A percentile compares a stretch with the other conserved stretches of the same genome.
These are phyloP conservation scores for Alternaria infectoria DNA, from an alignment of 2,329 filamentous ascomycete genomes.

Conservation along the genomic window DNA sequence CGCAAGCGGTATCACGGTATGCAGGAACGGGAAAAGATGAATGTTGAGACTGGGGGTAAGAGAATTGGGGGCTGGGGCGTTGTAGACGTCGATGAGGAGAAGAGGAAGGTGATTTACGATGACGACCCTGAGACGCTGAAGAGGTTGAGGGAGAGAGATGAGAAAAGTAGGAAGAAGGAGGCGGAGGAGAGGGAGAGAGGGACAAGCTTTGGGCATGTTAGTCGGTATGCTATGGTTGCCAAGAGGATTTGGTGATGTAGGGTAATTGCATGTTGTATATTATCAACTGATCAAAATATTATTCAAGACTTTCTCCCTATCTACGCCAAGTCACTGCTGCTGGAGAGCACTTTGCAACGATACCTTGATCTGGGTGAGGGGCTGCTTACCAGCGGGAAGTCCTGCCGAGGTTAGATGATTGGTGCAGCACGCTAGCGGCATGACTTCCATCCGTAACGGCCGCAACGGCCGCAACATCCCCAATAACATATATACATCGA, in stretches of 20 bases:
- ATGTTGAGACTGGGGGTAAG: slow-evolving; percentile 71
- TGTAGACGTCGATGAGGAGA: slow-evolving; percentile 88
- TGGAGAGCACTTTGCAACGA: background rate
- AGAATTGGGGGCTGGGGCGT: slow-evolving; percentile 82
- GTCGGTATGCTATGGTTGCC: slow-evolving; percentile 91
- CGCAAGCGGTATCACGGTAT: slow-evolving; percentile 80
- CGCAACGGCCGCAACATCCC: background rate
- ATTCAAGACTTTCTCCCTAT: background rate
- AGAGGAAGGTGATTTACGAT: slow-evolving; percentile 82
- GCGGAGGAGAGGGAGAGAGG: slow-evolving; percentile 56
- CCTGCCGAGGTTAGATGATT: background rate
- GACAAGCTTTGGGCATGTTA: slow-evolving; percentile 70
- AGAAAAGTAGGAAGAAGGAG: slow-evolving; percentile 67
- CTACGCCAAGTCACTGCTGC: background rate
- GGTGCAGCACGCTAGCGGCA: background rate
- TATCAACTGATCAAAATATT: background rate
- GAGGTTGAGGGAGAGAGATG: slow-evolving; percentile 65
- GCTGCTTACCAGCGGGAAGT: background rate
- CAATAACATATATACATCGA: background rate
- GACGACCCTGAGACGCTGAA: slow-evolving; percentile 78
- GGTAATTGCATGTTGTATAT: background rate
- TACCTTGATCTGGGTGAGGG: background rate
- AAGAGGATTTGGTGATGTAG: slow-evolving; percentile 91
- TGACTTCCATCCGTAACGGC: background rate
- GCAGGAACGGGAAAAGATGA: slow-evolving; percentile 68